Evolutionary conservation across 2,329 filamentous ascomycete genomes (phyloP).

Genomic region (Samsoniella hepiali): DNA sequence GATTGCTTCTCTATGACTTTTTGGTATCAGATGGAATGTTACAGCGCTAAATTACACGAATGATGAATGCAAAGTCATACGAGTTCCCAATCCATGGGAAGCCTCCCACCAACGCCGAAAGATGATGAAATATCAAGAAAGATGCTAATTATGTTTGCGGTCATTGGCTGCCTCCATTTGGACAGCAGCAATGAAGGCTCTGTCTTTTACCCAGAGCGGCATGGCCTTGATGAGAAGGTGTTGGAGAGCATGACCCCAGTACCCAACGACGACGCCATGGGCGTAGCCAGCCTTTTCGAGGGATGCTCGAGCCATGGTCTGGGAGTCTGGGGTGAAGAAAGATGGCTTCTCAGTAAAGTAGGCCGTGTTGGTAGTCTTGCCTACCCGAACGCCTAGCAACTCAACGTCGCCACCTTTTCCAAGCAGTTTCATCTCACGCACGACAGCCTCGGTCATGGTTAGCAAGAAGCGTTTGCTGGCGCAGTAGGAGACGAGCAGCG

Average conservation of each 20-base stretch:
- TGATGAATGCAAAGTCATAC: background rate
- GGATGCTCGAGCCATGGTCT: constrained; percentile 22
- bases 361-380: constrained; percentile 23
- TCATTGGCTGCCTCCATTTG: constrained; percentile 10
- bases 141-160: constrained; percentile 1
- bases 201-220: constrained; percentile 18
- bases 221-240: constrained; percentile 12
- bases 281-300: constrained; percentile 21
- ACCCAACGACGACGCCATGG: constrained; percentile 20
- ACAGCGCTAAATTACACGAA: constrained; percentile 3
- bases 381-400: constrained; percentile 21
- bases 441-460: constrained; percentile 37
- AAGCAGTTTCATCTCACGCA: constrained; percentile 38
- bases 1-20: background rate
- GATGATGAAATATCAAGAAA: background rate
- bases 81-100: background rate
- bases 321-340: constrained; percentile 21
- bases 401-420: constrained; percentile 18
- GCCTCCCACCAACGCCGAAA: background rate
- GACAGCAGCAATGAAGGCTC: constrained; percentile 12
- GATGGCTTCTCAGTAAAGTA: constrained; percentile 21
- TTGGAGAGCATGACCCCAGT: constrained; percentile 24
- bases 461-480: constrained; percentile 45
- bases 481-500: constrained; percentile 45
- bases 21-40: constrained; percentile 16